phyloP scores from a whole-genome alignment of 345 rosid species.

The Citrus glauca region DNA sequence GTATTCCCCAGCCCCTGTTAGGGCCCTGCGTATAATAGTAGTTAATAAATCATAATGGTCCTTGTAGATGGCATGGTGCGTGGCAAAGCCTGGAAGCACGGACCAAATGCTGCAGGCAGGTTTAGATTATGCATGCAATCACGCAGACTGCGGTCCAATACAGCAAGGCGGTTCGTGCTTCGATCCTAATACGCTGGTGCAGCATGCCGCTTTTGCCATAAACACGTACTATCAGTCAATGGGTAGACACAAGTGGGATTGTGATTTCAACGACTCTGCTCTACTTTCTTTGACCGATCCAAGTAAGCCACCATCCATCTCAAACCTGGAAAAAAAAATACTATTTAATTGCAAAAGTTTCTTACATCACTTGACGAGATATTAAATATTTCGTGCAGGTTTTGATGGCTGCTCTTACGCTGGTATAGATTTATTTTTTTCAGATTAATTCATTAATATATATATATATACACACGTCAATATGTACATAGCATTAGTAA shows the following conservation, averaged over 20 bases:
- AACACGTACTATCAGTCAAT: not conserved
- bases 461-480: no score
- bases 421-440: not conserved
- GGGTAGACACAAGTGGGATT: not conserved
- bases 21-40: no score
- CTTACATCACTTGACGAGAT: no score
- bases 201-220: not conserved
- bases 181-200: not conserved
- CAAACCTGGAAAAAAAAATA: not conserved
- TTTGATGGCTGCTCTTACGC: conserved; percentile 15
- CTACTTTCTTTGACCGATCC: not conserved
- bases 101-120: not conserved
- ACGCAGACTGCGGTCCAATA: not conserved
- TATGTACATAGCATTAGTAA: no score
- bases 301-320: not conserved
- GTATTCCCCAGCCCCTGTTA: no score
- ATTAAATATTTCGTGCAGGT: conserved; percentile 15
- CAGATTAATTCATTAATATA: no score
- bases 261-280: not conserved
- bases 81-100: not conserved
- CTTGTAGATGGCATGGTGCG: not conserved
- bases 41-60: not conserved
- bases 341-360: not conserved
- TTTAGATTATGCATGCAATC: not conserved
- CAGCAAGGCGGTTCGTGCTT: not conserved